Base-by-base conservation (phyloP, 176 grass and related monocot species). In the Oryza longistaminata region DNA sequence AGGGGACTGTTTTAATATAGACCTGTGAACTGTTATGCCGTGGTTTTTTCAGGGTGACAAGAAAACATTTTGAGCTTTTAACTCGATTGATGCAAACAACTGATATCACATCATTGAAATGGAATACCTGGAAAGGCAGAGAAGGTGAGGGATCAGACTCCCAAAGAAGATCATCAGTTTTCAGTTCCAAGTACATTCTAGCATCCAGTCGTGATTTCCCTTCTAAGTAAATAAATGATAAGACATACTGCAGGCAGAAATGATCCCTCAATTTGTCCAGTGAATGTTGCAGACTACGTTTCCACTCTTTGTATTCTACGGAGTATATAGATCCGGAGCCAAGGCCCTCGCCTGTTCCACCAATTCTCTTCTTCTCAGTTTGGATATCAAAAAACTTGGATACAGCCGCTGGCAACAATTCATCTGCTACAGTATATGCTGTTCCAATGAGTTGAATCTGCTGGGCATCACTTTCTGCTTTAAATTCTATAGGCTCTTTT, bases 141-240 rank as follows among this genome's bases (percentile, higher is more conserved):
- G 96, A 99, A 27, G 96, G 96, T 40, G 95, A 85, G 81, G 91
- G 84, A 64, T 90, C 93, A n/a, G 71, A 64, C 78, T 93, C 91
- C 90, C 88, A 98, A 76, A 85, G 87, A 83, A 95, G 90, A 92
- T 98, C 96, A 62, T 94, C 84, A 0, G 71, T 87, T 80, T 95
- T 92, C 17, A 35, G 76, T 67, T 88, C 91, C 93, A 98, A 91
- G 76, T 98, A 98, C 87, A 95, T 98, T 85, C 83, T 92, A 87
- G 91, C 89, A 92, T 98, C 96, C 80, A 98, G 87, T 71, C 89
- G 91, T 55, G 96, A 92, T 72, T 98, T 91, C 75, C 93, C 96
- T 94, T 98, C 96, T 64, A 94, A 82, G 85, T 98, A 98, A 85
- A 98, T 95, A 87, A 98, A 98, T 86, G 91, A 95, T 76, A 98